These are phyloP conservation scores for Candida labiduridarum DNA, from an alignment of 1,139 yeast species.

Conservation along the genomic window DNA sequence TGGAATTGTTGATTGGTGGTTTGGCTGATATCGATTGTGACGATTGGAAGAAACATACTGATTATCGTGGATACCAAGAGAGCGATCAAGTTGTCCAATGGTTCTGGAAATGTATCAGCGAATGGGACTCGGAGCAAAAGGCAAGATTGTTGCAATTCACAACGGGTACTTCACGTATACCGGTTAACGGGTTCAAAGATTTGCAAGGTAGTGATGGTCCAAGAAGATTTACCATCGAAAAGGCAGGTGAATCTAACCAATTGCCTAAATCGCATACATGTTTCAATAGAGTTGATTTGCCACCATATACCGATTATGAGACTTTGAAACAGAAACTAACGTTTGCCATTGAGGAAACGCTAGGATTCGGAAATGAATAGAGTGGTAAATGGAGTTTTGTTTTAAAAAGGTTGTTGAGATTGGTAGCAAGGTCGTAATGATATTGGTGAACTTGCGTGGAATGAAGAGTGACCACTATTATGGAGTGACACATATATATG, in stretches of 20 bases:
- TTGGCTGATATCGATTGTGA: slow-evolving; percentile 96
- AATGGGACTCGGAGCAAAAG: slow-evolving; percentile 96
- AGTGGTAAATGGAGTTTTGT: neutral
- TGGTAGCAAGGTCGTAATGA: neutral
- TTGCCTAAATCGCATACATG: slow-evolving; percentile 97
- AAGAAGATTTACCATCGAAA: slow-evolving; percentile 95
- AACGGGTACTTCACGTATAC: slow-evolving; percentile 98
- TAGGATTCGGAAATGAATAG: slow-evolving; percentile 94
- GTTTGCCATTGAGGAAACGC: slow-evolving; percentile 90
- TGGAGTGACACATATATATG: neutral
- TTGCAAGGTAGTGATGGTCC: slow-evolving; percentile 99
- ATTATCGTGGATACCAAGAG: slow-evolving; percentile 96
- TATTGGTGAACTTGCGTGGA: no score
- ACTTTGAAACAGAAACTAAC: slow-evolving; percentile 79
- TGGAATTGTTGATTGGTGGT: slow-evolving; percentile 96
- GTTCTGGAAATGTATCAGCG: slow-evolving; percentile 95
- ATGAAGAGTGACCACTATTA: neutral
- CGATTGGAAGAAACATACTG: slow-evolving; percentile 99
- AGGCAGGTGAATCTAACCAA: slow-evolving; percentile 92
- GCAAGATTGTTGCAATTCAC: slow-evolving; percentile 95
- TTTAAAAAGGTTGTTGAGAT: neutral
- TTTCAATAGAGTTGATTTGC: slow-evolving; percentile 91
- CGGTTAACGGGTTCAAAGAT: slow-evolving; percentile 98
- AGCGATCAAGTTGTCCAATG: slow-evolving; percentile 95
- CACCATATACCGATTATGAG: slow-evolving; percentile 77